phyloP scores from a whole-genome alignment of 2,329 filamentous ascomycete genomes.

The Basipetospora chlamydospora region DNA sequence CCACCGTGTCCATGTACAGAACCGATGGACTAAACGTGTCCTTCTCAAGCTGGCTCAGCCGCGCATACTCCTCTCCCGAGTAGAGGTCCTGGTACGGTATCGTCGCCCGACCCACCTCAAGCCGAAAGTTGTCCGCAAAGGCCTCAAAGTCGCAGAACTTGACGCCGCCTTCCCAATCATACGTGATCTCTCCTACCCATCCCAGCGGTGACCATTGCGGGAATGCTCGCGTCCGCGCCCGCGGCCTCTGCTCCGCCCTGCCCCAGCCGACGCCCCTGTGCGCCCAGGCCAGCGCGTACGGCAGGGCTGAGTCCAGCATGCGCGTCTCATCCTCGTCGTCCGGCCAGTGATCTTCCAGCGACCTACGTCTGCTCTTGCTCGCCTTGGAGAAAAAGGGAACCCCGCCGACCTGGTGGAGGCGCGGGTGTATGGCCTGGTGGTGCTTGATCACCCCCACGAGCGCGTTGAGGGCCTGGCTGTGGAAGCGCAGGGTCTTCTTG shows the following conservation, averaged over 20 bases:
- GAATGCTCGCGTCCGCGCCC: not conserved
- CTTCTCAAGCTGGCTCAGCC: not conserved
- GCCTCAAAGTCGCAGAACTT: constrained; percentile 1
- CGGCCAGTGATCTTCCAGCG: not conserved
- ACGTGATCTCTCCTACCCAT: constrained; percentile 1
- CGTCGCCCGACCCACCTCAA: not conserved
- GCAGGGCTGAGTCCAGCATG: not conserved
- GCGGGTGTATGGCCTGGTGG: not conserved
- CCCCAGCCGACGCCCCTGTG: constrained; percentile 1
- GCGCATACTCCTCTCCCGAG: not conserved
- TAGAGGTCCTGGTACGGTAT: not conserved
- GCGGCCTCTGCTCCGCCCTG: not conserved
- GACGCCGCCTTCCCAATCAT: constrained; percentile 1
- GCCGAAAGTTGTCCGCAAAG: not conserved
- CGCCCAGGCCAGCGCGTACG: constrained; percentile 2
- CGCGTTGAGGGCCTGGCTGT: constrained; percentile 1
- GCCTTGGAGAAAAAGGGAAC: not conserved
- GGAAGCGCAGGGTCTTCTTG: not conserved
- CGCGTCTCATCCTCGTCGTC: not conserved
- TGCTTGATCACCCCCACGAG: constrained; percentile 3
- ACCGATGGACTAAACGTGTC: not conserved
- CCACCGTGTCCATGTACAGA: not conserved
- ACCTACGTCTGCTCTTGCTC: not conserved
- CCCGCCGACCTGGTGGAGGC: constrained; percentile 1
- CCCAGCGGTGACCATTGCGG: constrained; percentile 2